phyloP scores from a whole-genome alignment of 1,284 basidiomycete genomes.

The Ustilago bromivora region DNA sequence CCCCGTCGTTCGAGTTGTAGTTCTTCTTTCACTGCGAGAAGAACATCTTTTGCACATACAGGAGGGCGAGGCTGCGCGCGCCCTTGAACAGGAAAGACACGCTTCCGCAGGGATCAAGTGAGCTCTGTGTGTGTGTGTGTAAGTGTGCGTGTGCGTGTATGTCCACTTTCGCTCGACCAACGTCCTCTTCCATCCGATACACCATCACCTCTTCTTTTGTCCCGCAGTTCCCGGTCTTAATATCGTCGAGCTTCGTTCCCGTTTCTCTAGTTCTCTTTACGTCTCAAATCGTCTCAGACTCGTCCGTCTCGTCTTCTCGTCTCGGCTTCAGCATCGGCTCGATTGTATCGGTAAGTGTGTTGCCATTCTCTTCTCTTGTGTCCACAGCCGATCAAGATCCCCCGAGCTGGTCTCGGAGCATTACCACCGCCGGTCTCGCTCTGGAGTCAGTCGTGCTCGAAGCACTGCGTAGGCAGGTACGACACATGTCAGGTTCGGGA shows the following conservation, averaged over 20 bases:
- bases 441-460: neutral
- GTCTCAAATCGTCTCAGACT: slow-evolving; percentile 38
- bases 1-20: no score
- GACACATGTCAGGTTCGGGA: neutral
- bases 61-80: neutral
- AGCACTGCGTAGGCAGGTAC: neutral
- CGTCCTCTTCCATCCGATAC: slow-evolving; percentile 10
- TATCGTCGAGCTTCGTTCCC: slow-evolving; percentile 55
- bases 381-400: neutral
- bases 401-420: neutral
- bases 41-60: neutral
- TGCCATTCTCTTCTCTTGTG: neutral
- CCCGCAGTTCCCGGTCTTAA: slow-evolving; percentile 48
- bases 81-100: neutral
- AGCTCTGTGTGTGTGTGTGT: neutral
- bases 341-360: slow-evolving; percentile 58
- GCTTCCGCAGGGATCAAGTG: neutral
- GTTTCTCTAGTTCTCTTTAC: slow-evolving; percentile 27
- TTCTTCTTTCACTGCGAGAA: neutral
- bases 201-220: slow-evolving; percentile 28
- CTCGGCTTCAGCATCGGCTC: slow-evolving; percentile 50
- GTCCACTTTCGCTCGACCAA: slow-evolving; percentile 12
- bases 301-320: slow-evolving; percentile 52
- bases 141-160: slow-evolving; percentile 6
- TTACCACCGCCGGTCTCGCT: neutral